Evolutionary conservation across 257 asterid genomes (phyloP).

Genomic region (Jacaranda mimosifolia): DNA sequence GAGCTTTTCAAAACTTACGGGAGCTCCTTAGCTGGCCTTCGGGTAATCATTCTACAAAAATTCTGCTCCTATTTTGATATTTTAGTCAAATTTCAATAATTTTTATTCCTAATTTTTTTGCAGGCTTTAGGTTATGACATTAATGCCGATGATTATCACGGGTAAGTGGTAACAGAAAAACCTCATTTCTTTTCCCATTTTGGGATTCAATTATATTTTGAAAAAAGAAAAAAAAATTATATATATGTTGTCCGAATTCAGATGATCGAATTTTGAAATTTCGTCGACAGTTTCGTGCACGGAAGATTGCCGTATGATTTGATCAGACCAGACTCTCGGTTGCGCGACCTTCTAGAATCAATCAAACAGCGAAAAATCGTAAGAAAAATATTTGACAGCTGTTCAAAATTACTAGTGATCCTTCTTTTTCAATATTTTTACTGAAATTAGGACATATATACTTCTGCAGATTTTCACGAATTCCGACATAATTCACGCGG

Average conservation of each 20-base stretch:
- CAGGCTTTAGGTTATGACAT: constrained; percentile 83
- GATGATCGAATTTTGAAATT: background rate
- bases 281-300: constrained; percentile 70
- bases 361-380: constrained; percentile 82
- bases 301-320: constrained; percentile 86
- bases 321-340: constrained; percentile 67
- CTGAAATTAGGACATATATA: background rate
- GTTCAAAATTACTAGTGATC: background rate
- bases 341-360: constrained; percentile 61
- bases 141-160: constrained; percentile 85
- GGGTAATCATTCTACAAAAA: constrained; percentile 54
- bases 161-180: constrained; percentile 58
- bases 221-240: no score
- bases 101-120: background rate
- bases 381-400: constrained; percentile 20
- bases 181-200: background rate
- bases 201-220: background rate
- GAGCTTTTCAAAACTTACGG: constrained; percentile 86
- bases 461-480: constrained; percentile 76
- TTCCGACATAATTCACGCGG: constrained; percentile 75
- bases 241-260: background rate
- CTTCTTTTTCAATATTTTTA: background rate
- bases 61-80: background rate
- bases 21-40: constrained; percentile 90
- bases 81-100: background rate